These are phyloP conservation scores for Vickermania ingenoplastis DNA, from an alignment of 208 protist species.

Conservation along the genomic window DNA sequence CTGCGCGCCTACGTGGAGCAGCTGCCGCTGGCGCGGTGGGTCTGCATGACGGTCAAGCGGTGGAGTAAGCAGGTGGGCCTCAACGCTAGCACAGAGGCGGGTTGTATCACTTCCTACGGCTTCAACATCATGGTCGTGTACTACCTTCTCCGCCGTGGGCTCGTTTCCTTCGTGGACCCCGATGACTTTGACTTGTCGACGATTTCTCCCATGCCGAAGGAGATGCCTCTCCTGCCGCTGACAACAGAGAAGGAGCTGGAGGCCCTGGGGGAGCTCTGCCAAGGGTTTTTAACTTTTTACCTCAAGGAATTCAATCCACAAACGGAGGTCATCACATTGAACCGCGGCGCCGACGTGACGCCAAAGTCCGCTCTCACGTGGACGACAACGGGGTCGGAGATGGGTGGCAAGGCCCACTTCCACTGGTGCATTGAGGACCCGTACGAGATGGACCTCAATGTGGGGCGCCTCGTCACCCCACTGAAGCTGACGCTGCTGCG, in stretches of 20 bases:
- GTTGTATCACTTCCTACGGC: conserved; percentile 82
- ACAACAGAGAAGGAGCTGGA: conserved; percentile 12
- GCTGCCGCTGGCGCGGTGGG: conserved; percentile 43
- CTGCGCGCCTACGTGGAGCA: conserved; percentile 68
- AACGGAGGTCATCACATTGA: conserved; percentile 61
- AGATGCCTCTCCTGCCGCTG: conserved; percentile 27
- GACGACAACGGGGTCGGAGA: conserved; percentile 70
- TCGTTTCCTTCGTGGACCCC: conserved; percentile 45
- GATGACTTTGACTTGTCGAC: conserved; percentile 33
- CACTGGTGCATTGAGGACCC: conserved; percentile 89
- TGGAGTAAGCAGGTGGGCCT: conserved; percentile 80
- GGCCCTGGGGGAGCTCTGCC: conserved; percentile 45
- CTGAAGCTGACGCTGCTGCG: conserved; percentile 72
- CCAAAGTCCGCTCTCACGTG: conserved; percentile 61
- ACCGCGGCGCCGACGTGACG: conserved; percentile 27
- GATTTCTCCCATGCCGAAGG: conserved; percentile 23
- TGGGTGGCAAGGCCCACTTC: conserved; percentile 63
- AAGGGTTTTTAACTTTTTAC: conserved; percentile 78
- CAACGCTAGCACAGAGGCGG: conserved; percentile 43
- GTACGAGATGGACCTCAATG: conserved; percentile 83
- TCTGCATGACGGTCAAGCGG: conserved; percentile 70
- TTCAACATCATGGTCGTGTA: conserved; percentile 84
- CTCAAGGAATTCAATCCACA: conserved; percentile 55
- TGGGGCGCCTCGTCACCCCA: conserved; percentile 78
- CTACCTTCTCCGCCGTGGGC: conserved; percentile 53